Conservation (phyloP, 495 filamentous ascomycete species). For the Aspergillus avenaceus region DNA sequence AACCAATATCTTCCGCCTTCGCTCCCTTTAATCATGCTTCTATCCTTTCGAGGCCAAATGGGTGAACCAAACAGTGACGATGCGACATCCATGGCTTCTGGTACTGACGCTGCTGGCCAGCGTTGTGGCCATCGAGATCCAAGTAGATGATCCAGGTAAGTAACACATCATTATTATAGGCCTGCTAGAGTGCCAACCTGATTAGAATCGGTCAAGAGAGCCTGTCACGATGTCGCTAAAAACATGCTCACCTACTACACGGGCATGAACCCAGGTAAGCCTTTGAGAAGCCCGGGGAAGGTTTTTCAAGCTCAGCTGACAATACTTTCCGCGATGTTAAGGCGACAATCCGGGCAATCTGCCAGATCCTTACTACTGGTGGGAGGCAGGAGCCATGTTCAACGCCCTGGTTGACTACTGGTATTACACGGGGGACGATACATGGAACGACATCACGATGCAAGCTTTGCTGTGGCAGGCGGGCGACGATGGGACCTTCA, state of each 20-base stretch:
- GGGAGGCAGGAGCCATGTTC: conserved; percentile 77
- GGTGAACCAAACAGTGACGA: neutral
- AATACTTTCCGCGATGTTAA: neutral
- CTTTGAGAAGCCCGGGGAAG: too few species aligned
- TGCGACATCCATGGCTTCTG: conserved; percentile 13
- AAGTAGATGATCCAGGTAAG: conserved; percentile 15
- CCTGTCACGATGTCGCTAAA: conserved; percentile 35
- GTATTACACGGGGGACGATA: conserved; percentile 70
- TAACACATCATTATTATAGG: neutral
- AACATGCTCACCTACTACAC: conserved; percentile 62
- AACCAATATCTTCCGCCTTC: neutral
- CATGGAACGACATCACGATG: conserved; percentile 64
- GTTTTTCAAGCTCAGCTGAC: too few species aligned
- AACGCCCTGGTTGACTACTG: conserved; percentile 78
- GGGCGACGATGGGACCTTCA: conserved; percentile 63
- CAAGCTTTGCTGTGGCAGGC: conserved; percentile 70
- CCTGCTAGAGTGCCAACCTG: neutral
- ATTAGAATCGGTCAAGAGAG: conserved; percentile 45
- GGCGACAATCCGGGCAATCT: conserved; percentile 67
- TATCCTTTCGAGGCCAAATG: neutral
- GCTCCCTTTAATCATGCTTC: neutral
- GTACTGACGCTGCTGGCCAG: conserved; percentile 9
- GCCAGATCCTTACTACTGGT: conserved; percentile 78
- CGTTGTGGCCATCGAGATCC: conserved; percentile 17
- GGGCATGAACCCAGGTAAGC: conserved; percentile 59